Conservation (phyloP, 2,329 filamentous ascomycete genomes). For the Cercospora janseana region DNA sequence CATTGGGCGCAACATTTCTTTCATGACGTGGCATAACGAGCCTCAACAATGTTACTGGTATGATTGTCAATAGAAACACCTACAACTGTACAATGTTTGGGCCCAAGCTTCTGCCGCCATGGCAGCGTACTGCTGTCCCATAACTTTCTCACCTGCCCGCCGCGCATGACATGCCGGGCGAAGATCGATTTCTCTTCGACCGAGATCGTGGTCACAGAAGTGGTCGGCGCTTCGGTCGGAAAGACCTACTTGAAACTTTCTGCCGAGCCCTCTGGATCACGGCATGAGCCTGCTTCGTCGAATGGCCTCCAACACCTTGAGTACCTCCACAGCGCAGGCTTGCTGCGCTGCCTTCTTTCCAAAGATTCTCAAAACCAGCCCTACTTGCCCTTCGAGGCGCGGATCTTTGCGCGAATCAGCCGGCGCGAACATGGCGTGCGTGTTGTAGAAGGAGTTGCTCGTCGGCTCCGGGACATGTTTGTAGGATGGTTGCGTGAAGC, state of each 20-base stretch:
- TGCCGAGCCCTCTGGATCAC: background rate
- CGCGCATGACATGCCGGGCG: no score
- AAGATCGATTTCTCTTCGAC: no score
- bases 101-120: no score
- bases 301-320: conserved; percentile 42
- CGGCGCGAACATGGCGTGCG: conserved; percentile 38
- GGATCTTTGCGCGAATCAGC: conserved; percentile 27
- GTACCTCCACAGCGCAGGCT: conserved; percentile 45
- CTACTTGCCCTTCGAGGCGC: conserved; percentile 40
- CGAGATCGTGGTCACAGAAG: no score
- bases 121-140: no score
- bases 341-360: conserved; percentile 53
- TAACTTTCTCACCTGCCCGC: no score
- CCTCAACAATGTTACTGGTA: no score
- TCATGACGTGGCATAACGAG: no score
- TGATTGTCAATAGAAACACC: no score
- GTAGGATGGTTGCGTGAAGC: conserved; percentile 29
- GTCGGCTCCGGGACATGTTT: conserved; percentile 13
- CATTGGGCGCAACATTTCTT: no score
- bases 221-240: no score
- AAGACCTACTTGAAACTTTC: accelerated
- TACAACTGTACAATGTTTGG: no score
- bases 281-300: conserved; percentile 8
- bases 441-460: conserved; percentile 37
- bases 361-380: conserved; percentile 44